Conservation (phyloP, 768 basidiomycete species). For the Auricularia heimuer region DNA sequence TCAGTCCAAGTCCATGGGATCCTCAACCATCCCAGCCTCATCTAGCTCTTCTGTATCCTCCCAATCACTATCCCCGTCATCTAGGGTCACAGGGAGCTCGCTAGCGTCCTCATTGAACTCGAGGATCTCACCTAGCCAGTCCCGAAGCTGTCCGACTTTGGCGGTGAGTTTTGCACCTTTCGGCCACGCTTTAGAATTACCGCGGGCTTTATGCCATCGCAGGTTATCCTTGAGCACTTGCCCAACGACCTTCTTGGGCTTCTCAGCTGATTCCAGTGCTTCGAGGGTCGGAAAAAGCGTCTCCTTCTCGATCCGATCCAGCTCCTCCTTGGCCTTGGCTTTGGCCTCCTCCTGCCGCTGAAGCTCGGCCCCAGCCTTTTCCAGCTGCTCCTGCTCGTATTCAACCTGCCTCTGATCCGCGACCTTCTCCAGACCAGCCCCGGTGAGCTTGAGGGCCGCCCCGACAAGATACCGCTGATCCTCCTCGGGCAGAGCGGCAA, state of each 20-base stretch:
- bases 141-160: background rate
- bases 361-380: background rate
- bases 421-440: too few relatives aligned
- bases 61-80: background rate
- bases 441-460: too few relatives aligned
- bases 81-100: background rate
- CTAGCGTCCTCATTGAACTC: background rate
- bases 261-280: background rate
- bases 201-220: background rate
- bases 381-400: too few relatives aligned
- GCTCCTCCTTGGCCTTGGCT: background rate
- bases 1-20: background rate
- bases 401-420: too few relatives aligned
- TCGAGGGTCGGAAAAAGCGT: background rate
- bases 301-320: background rate
- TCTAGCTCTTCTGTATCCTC: background rate
- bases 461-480: too few relatives aligned
- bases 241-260: background rate
- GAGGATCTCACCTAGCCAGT: background rate
- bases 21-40: background rate
- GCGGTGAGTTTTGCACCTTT: background rate
- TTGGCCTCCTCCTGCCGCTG: background rate
- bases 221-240: background rate
- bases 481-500: too few relatives aligned
- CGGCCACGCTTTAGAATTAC: background rate